phyloP scores from a whole-genome alignment of 257 asterid species.

The Lantana camara region DNA sequence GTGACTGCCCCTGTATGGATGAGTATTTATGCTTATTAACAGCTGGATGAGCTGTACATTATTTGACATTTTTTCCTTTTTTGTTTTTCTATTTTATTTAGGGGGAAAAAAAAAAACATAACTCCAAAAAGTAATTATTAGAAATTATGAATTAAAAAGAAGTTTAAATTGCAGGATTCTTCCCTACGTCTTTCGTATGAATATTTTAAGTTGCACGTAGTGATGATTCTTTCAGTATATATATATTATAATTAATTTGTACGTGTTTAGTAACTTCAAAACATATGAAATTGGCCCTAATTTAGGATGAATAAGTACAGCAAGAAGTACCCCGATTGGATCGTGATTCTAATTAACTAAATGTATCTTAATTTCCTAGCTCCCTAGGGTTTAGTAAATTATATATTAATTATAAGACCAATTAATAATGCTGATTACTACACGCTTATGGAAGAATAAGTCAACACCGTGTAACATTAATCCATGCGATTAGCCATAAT shows the following conservation, averaged over 20 bases:
- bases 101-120: too few species aligned
- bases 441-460: constrained; percentile 38
- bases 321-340: constrained; percentile 17
- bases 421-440: constrained; percentile 28
- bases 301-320: neutral
- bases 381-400: constrained; percentile 38
- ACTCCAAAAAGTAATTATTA: too few species aligned
- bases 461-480: constrained; percentile 34
- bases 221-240: neutral
- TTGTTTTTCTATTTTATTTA: too few species aligned
- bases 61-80: neutral
- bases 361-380: constrained; percentile 32
- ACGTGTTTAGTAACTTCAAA: constrained; percentile 13
- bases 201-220: constrained; percentile 24
- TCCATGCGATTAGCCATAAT: too few species aligned
- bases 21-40: constrained; percentile 43
- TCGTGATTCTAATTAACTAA: constrained; percentile 26
- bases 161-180: too few species aligned
- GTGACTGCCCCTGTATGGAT: constrained; percentile 2
- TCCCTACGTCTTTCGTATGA: neutral
- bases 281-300: constrained; percentile 5
- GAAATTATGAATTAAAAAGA: too few species aligned
- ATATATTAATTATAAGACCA: neutral
- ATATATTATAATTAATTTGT: neutral
- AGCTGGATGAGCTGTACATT: constrained; percentile 36